These are phyloP conservation scores for Aphanomyces euteiches DNA, from an alignment of 352 stramenopile species.

Conservation along the genomic window DNA sequence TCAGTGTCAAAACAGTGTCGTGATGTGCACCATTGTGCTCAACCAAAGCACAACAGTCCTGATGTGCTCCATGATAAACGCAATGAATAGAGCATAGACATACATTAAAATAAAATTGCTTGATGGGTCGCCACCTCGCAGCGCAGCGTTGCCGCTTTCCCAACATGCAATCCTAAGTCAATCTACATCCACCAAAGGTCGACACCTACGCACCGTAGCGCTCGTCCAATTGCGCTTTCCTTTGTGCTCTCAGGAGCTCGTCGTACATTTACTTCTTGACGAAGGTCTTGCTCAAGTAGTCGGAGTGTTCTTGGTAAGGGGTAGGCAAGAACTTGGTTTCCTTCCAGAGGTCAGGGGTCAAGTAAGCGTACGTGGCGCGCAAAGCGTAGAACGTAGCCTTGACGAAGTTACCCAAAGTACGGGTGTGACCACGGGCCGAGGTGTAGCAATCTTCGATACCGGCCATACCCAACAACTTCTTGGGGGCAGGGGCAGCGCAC, in stretches of 20 bases:
- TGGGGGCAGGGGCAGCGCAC: conserved; percentile 96
- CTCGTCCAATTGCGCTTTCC: conserved; percentile 81
- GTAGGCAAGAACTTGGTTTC: conserved; percentile 89
- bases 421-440: conserved; percentile 95
- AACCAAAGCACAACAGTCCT: too few relatives aligned
- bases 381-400: conserved; percentile 99
- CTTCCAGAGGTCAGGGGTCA: conserved; percentile 98
- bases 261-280: conserved; percentile 82
- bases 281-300: conserved; percentile 97
- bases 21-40: too few relatives aligned
- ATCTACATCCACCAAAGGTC: conserved; percentile 40
- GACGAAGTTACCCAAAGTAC: conserved; percentile 99
- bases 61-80: neutral
- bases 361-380: conserved; percentile 97
- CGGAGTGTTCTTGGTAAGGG: conserved; percentile 99
- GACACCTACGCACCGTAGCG: conserved; percentile 88
- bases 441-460: conserved; percentile 99
- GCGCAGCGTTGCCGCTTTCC: conserved; percentile 24
- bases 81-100: neutral
- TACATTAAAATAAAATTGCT: conserved; percentile 4
- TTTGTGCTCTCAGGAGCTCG: conserved; percentile 35
- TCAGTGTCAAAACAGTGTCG: too few relatives aligned
- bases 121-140: conserved; percentile 26
- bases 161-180: neutral
- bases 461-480: conserved; percentile 99